Conservation (phyloP, 768 basidiomycete genomes). For the Boletus eberwhitei region DNA sequence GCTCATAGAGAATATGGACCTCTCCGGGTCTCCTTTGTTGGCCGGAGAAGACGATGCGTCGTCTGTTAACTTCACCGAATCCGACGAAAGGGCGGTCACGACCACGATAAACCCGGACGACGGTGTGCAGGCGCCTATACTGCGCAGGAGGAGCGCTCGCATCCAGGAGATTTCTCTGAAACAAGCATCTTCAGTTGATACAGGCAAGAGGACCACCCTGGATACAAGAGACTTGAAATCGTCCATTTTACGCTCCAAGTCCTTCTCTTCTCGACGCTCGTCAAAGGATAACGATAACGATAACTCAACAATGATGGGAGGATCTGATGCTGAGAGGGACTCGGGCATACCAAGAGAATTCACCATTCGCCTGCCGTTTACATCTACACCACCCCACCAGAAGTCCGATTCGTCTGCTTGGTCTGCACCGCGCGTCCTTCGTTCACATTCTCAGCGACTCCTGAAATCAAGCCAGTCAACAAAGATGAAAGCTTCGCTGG, state of each 20-base stretch:
- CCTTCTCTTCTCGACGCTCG: background rate
- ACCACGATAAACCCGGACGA: background rate
- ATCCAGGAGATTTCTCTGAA: conserved; percentile 15
- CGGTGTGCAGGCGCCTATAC: background rate
- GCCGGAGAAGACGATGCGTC: background rate
- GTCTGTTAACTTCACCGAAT: background rate
- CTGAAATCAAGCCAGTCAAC: background rate
- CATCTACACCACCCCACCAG: conserved; percentile 15
- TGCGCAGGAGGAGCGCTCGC: conserved; percentile 25
- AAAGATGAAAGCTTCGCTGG: conserved; percentile 4
- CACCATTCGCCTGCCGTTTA: conserved; percentile 25
- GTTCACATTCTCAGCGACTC: conserved; percentile 26
- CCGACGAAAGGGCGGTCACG: background rate
- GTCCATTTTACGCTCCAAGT: conserved; percentile 12
- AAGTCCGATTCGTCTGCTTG: background rate
- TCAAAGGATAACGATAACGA: no score
- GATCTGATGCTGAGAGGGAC: background rate
- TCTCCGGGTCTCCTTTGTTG: conserved; percentile 26
- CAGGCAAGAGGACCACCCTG: background rate
- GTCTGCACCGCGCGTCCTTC: conserved; percentile 22
- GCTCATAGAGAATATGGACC: conserved; percentile 26
- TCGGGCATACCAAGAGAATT: conserved; percentile 10
- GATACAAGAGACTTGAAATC: conserved; percentile 2
- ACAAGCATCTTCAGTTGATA: conserved; percentile 7
- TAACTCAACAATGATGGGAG: background rate